Percentiles rank a stretch among this genome's conserved stretches.
These are phyloP conservation scores for Albophoma yamanashiensis DNA, from an alignment of 2,329 filamentous ascomycete genomes.

Conservation along the genomic window DNA sequence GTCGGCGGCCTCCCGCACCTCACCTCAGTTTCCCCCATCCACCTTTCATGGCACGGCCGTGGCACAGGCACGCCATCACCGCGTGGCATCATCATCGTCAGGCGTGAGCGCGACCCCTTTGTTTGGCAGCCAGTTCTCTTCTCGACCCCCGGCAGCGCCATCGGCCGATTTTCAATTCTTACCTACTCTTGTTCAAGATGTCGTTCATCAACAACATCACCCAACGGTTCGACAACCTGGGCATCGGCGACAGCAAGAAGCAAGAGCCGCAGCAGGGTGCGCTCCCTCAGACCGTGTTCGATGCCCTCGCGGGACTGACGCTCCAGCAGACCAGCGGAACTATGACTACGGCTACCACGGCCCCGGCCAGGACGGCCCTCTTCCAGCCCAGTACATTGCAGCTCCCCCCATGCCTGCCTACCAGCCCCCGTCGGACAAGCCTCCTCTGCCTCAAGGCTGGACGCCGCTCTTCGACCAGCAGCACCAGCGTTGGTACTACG, in stretches of 20 bases:
- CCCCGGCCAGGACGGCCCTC: constrained; percentile 8
- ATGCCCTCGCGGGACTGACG: background rate
- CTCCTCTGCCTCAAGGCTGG: constrained; percentile 51
- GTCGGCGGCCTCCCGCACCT: background rate
- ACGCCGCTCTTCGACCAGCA: constrained; percentile 50
- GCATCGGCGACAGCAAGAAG: constrained; percentile 25
- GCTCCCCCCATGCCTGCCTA: constrained; percentile 16
- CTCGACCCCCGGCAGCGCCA: background rate
- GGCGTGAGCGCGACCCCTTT: background rate
- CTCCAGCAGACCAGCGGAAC: constrained; percentile 7
- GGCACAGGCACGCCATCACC: background rate
- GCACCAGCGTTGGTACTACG: constrained; percentile 53
- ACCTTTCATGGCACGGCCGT: background rate
- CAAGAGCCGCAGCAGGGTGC: background rate
- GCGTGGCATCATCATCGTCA: background rate
- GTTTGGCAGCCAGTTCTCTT: background rate
- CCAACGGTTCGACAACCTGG: constrained; percentile 34
- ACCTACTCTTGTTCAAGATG: constrained; percentile 14
- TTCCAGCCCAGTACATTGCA: constrained; percentile 8
- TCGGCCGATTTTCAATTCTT: no score
- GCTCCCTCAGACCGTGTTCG: background rate
- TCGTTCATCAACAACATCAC: constrained; percentile 33
- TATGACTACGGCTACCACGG: constrained; percentile 17
- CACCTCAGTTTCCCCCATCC: background rate
- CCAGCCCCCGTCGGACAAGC: constrained; percentile 25